A percentile compares a stretch with the other conserved stretches of the same genome.
Evolutionary conservation across 768 basidiomycete species (phyloP).

Genomic region (Panus rudis): DNA sequence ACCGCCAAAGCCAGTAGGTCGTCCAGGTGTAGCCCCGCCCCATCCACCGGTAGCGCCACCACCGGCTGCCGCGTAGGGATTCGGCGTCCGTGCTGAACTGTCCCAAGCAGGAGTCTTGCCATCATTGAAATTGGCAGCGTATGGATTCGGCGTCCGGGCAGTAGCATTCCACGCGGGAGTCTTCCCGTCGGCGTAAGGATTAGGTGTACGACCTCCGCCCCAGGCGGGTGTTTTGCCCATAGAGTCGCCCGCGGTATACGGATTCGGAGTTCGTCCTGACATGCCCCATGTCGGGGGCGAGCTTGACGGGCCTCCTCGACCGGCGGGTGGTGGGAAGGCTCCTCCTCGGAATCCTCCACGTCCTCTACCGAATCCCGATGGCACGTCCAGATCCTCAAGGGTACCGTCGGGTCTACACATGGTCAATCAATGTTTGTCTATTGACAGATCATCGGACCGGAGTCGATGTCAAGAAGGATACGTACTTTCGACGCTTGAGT

Average conservation of each 20-base stretch:
- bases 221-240: constrained; percentile 51
- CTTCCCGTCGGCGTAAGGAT: constrained; percentile 41
- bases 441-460: neutral
- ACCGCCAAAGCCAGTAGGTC: constrained; percentile 14
- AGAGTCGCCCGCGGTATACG: constrained; percentile 43
- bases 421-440: constrained; percentile 6
- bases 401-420: constrained; percentile 47
- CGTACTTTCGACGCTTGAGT: constrained; percentile 60
- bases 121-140: constrained; percentile 18
- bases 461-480: neutral
- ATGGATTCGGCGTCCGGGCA: constrained; percentile 42
- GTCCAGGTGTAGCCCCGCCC: constrained; percentile 14
- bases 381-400: constrained; percentile 42
- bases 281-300: constrained; percentile 1
- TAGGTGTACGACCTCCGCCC: constrained; percentile 48
- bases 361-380: constrained; percentile 8
- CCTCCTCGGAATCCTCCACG: too few species aligned
- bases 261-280: constrained; percentile 63
- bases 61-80: constrained; percentile 26
- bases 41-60: constrained; percentile 9
- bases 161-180: constrained; percentile 45
- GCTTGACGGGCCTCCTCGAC: too few species aligned
- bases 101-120: constrained; percentile 34
- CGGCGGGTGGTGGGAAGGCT: too few species aligned
- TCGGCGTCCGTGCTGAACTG: constrained; percentile 39